Evolutionary conservation across 495 filamentous ascomycete genomes (phyloP).

Genomic region (Barbatosphaeria neglecta): DNA sequence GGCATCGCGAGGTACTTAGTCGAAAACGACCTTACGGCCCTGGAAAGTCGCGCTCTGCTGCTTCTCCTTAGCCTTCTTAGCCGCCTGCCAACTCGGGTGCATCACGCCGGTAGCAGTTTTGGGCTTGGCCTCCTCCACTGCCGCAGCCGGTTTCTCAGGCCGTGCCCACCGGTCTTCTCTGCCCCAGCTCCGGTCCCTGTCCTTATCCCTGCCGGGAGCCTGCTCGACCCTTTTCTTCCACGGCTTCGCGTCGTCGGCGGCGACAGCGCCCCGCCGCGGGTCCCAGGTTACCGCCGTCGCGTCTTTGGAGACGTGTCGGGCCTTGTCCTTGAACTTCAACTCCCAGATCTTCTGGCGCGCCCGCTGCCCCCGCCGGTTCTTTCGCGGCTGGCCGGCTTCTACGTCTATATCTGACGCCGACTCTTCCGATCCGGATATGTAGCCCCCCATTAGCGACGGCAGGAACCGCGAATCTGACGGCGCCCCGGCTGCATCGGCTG

Average conservation of each 20-base stretch:
- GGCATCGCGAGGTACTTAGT: constrained; percentile 30
- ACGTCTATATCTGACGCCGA: constrained; percentile 55
- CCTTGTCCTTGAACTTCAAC: constrained; percentile 60
- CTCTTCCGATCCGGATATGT: constrained; percentile 85
- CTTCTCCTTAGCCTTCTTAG: constrained; percentile 70
- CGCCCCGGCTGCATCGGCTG: constrained; percentile 10
- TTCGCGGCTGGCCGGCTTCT: constrained; percentile 38
- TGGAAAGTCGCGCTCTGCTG: constrained; percentile 52
- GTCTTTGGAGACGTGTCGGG: constrained; percentile 17
- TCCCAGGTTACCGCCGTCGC: constrained; percentile 43
- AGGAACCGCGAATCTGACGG: constrained; percentile 59
- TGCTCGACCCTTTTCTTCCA: constrained; percentile 32
- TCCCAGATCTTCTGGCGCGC: constrained; percentile 80
- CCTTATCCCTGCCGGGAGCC: background rate
- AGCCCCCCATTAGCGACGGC: constrained; percentile 79
- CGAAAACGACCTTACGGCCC: constrained; percentile 88
- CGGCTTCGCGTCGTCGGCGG: constrained; percentile 21
- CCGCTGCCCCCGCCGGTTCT: constrained; percentile 83
- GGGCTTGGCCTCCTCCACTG: constrained; percentile 39
- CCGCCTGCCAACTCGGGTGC: constrained; percentile 93
- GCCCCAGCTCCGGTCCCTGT: constrained; percentile 9
- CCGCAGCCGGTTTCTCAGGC: background rate
- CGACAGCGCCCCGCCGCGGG: constrained; percentile 32
- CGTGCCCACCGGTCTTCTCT: too few species aligned
- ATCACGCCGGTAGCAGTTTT: constrained; percentile 32